Evolutionary conservation across 176 grass and related monocot species (phyloP), one percentile per base, ranked within the genome.

Genomic region (Bonia amplexicaulis): DNA sequence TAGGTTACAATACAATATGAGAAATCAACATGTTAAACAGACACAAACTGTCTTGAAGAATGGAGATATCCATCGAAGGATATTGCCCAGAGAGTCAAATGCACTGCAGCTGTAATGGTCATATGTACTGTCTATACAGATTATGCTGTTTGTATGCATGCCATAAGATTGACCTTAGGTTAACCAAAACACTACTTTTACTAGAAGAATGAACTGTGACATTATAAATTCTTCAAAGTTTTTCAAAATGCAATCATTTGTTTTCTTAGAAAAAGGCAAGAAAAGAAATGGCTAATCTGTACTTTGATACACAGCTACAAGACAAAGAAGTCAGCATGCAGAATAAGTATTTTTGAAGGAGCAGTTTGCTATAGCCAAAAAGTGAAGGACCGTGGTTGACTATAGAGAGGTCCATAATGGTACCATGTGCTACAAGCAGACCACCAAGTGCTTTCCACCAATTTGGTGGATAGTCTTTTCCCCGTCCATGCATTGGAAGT

Each of bases 381-480:
- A 66, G 15, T 42, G 9, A 71, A 79, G 57, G 31, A 65, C 6
- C 12, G 3, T 42, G 46, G n/a, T 71, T 55, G 44, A 49, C 23
- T 22, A 68, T 11, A 71, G 47, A 72, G 47, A 83, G 57, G 31
- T 59, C 17, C 27, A 79, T 8, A 55, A 52, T 62, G 67, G 71
- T 93, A 98, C 96, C 96, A 58, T 93, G 72, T 81, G 85, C 76
- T 57, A 95, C 80, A 92, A 98, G 89, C 68, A 92, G 89, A 85
- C 87, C 62, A 80, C 89, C 93, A 85, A 95, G 91, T 74, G 87
- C 85, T 87, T 98, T 98, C 96, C 96, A 98, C 96, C 96, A 98
- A 77, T 88, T 93, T 41, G 93, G 68, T n/a, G 89, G 75, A 89
- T 89, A 85, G 29, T 98, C 91, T 95, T 92, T 95, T 68, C 96